Evolutionary conservation across 2,329 filamentous ascomycete species (phyloP), one percentile per base, ranked within the genome.

Genomic region (Helotiales sp.): DNA sequence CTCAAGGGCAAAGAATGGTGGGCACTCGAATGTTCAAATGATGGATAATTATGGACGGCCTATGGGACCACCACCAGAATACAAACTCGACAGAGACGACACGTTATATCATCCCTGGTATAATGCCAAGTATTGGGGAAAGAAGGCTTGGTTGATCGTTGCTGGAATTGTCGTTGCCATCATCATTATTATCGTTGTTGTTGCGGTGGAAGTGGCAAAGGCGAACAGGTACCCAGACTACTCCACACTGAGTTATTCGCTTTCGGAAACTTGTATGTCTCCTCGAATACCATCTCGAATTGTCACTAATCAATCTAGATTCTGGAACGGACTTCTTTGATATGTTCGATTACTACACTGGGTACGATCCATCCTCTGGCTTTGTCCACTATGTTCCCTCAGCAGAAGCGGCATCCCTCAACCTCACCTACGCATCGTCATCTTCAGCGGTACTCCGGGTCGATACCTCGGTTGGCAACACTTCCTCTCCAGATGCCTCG

Each of bases 391-490:
- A 76, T 58, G 77, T 75, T n/a, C 60, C 63, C 13, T 56, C 61
- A 2, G 54, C 38, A 40, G 25, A 58, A 52, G 58, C 69, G 8
- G 27, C 51, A 12, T 52, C 73, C 64, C 59, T 80, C 76, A 89
- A 89, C 71, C 77, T 89, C 30, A 89, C 87, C 0, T 83, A 82
- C 64, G 82, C 84, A 5, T 78, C 79, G 1, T 65, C 75, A 1
- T 72, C 73, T 36, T 76, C 81, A 0, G 85, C 84, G 9, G 66
- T 88, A 17, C 69, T 89, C 29, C 77, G 74, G 42, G 86, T 89
- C 50, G 86, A 89, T 68, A 85, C 83, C 10, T 78, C 76, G 1
- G 81, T 85, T 15, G 77, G 77, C 8, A 80, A 77, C 2, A 61
- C 65, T 1, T 79, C 79, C 2, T 83, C 78, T 0, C 85, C 84